Evolutionary conservation across 1,284 basidiomycete species (phyloP), one percentile per base, ranked within the genome.

Genomic region (Exobasidium cylindrosporum): DNA sequence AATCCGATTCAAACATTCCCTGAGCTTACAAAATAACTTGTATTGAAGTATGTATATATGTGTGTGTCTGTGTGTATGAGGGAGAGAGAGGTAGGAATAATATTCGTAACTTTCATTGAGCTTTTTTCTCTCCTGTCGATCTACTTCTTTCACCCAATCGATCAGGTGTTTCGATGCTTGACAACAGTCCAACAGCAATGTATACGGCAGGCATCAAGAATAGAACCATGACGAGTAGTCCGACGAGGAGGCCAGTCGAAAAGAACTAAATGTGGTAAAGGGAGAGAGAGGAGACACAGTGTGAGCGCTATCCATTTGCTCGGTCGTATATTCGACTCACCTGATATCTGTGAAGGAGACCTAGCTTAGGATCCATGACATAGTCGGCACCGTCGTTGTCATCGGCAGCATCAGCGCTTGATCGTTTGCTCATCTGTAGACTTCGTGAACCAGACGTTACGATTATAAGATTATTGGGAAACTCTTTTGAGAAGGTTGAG

Each of bases 141-240:
- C 47, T 7, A 21, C 10, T 40, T 17, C 13, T 54, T 26, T 40
- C 40, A 26, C 32, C 35, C 10, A 43, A 31, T 28, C 26, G 55
- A 7, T 43, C 55, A 7, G 55, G 55, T 21, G 55, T 21, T 31
- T 57, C 14, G 29, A 57, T 57, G 55, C 40, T 23, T 7, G 55
- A 43, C 13, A 54, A 40, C 11, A 54, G 52, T 40, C 13, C 29
- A 29, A 28, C 29, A 28, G 52, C 13, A 40, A 14, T 23, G 52
- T 14, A 54, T 4, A 40, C 52, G 28, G 35, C 35, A 13, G 52
- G 52, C n/a, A 28, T 17, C 24, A 54, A 17, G 10, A 54, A 28
- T 17, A 54, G 35, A 28, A 28, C 52, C n/a, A 54, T 40, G 52
- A 54, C 52, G 21, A 54, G 52, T 17, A 54, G n/a, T 17, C 4